Percentiles rank a stretch among this genome's conserved stretches.
These are phyloP conservation scores for Pseudozyma tsukubaensis DNA, from an alignment of 1,284 basidiomycete genomes.

Conservation along the genomic window DNA sequence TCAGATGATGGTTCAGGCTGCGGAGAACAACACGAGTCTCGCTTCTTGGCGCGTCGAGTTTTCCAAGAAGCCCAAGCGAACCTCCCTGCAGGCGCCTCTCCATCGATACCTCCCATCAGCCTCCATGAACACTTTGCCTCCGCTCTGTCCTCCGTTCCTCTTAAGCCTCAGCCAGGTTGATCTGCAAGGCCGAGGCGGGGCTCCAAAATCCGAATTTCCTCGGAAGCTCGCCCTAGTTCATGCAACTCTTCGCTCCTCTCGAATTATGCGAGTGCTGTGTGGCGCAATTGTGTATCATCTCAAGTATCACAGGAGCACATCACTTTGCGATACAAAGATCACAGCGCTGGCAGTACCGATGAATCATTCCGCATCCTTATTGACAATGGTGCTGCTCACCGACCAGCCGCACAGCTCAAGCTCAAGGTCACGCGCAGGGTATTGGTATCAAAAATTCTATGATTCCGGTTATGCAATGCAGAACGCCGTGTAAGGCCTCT, in stretches of 20 bases:
- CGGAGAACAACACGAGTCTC: not conserved
- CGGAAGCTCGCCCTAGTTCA: not conserved
- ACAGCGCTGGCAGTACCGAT: not conserved
- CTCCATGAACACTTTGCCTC: not conserved
- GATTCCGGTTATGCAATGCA: not conserved
- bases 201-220: constrained; percentile 23
- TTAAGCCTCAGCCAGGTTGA: not conserved
- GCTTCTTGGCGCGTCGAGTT: constrained; percentile 13
- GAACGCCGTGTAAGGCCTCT: not conserved
- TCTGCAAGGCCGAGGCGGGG: constrained; percentile 31
- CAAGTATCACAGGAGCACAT: not conserved
- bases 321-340: not conserved
- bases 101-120: constrained; percentile 5
- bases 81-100: constrained; percentile 3
- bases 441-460: too few relatives aligned
- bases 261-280: not conserved
- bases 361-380: constrained; percentile 9
- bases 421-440: not conserved
- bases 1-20: not conserved
- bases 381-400: not conserved
- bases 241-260: constrained; percentile 8
- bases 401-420: not conserved
- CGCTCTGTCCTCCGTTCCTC: not conserved
- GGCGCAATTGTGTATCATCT: too few relatives aligned
- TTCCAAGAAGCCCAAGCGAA: not conserved